phyloP scores from a whole-genome alignment of 495 filamentous ascomycete genomes.

The Xylaria intraflava region DNA sequence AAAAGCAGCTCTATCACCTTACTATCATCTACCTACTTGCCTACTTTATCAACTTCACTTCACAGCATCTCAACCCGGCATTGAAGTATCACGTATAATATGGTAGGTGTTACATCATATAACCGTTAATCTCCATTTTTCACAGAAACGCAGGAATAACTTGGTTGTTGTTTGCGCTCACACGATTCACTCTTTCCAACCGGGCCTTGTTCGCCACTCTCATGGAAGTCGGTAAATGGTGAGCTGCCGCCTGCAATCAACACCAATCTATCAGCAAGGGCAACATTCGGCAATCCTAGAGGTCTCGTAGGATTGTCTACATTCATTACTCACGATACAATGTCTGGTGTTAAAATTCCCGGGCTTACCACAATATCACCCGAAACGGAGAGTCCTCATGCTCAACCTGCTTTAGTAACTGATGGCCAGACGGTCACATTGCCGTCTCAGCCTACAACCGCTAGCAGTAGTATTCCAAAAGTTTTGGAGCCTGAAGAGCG shows the following conservation, averaged over 20 bases:
- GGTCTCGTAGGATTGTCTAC: neutral
- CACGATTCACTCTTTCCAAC: neutral
- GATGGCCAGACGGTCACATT: constrained; percentile 7
- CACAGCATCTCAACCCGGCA: too few species aligned
- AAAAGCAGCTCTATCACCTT: too few species aligned
- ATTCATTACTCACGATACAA: constrained; percentile 10
- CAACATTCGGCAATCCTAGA: neutral
- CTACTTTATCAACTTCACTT: neutral
- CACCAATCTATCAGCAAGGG: neutral
- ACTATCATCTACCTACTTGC: neutral
- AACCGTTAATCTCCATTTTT: too few species aligned
- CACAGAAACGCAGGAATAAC: too few species aligned
- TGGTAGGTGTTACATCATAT: too few species aligned
- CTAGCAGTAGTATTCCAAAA: neutral
- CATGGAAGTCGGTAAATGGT: neutral
- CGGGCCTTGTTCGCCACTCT: neutral
- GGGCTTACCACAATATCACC: constrained; percentile 21
- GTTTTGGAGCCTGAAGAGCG: neutral
- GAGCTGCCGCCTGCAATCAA: neutral
- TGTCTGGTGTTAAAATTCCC: constrained; percentile 43
- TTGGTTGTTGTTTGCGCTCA: too few species aligned
- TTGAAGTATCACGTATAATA: too few species aligned
- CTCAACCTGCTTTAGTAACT: neutral
- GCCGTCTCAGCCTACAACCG: constrained; percentile 7
- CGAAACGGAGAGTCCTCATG: neutral